phyloP scores from a whole-genome alignment of 2,329 filamentous ascomycete genomes.

The Chrysoporthe deuterocubensis region DNA sequence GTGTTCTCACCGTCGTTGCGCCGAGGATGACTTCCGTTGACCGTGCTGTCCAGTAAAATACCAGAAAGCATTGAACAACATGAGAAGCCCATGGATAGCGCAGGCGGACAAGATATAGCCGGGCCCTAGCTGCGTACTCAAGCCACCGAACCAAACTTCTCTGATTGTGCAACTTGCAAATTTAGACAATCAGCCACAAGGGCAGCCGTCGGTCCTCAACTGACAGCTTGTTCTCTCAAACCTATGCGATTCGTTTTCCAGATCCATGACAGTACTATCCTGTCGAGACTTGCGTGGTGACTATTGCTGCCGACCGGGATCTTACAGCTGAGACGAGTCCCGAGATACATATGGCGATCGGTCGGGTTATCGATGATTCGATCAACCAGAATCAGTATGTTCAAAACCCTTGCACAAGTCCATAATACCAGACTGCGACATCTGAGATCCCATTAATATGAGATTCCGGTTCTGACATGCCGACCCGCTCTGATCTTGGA shows the following conservation, averaged over 20 bases:
- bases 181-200: background rate
- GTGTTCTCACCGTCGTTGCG: slow-evolving; percentile 6
- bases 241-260: background rate
- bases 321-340: background rate
- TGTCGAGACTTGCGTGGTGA: background rate
- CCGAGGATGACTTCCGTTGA: slow-evolving; percentile 12
- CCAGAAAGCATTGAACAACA: background rate
- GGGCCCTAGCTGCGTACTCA: background rate
- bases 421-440: background rate
- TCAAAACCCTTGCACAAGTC: background rate
- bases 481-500: background rate
- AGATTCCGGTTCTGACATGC: background rate
- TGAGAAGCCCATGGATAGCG: background rate
- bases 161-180: background rate
- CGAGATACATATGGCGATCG: background rate
- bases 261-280: background rate
- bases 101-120: slow-evolving; percentile 3
- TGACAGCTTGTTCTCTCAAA: background rate
- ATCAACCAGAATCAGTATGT: background rate
- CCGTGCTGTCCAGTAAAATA: background rate
- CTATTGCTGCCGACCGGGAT: background rate
- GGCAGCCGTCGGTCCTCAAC: background rate
- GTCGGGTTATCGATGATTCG: background rate
- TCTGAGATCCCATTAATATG: slow-evolving; percentile 14
- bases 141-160: slow-evolving; percentile 1